A percentile compares a stretch with the other conserved stretches of the same genome.
Conservation (phyloP, 1,284 basidiomycete genomes). For the Caloboletus inedulis region DNA sequence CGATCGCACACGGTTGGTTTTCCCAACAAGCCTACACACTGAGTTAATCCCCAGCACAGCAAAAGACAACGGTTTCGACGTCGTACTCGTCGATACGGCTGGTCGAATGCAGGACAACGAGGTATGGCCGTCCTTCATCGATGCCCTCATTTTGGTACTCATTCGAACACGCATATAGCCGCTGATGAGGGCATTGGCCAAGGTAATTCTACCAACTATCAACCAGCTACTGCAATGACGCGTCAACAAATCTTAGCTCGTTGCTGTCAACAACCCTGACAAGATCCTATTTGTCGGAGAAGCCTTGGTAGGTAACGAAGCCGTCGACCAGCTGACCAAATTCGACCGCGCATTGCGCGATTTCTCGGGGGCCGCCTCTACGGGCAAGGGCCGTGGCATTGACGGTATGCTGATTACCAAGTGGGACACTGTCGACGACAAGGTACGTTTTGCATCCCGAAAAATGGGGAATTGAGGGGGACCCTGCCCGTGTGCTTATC, state of each 20-base stretch:
- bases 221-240: conserved; percentile 1
- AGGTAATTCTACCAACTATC: conserved; percentile 47
- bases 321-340: conserved; percentile 92
- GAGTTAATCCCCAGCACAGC: conserved; percentile 43
- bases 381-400: conserved; percentile 79
- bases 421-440: conserved; percentile 96
- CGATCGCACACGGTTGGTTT: conserved; percentile 77
- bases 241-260: conserved; percentile 56
- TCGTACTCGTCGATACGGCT: conserved; percentile 96
- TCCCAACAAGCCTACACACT: not conserved
- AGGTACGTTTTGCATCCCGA: conserved; percentile 44
- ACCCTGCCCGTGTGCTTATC: conserved; percentile 1
- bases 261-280: conserved; percentile 88
- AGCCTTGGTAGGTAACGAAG: conserved; percentile 94
- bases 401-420: conserved; percentile 97
- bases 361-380: conserved; percentile 66
- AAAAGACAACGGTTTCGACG: conserved; percentile 85
- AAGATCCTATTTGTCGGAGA: conserved; percentile 97
- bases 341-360: conserved; percentile 90
- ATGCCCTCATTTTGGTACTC: not conserved
- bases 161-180: conserved; percentile 48
- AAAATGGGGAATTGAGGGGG: not conserved
- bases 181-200: conserved; percentile 96
- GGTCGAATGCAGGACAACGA: conserved; percentile 99
- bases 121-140: conserved; percentile 42